Conservation (phyloP, 805 yeast genomes). For the Phaffomyces antillensis region DNA sequence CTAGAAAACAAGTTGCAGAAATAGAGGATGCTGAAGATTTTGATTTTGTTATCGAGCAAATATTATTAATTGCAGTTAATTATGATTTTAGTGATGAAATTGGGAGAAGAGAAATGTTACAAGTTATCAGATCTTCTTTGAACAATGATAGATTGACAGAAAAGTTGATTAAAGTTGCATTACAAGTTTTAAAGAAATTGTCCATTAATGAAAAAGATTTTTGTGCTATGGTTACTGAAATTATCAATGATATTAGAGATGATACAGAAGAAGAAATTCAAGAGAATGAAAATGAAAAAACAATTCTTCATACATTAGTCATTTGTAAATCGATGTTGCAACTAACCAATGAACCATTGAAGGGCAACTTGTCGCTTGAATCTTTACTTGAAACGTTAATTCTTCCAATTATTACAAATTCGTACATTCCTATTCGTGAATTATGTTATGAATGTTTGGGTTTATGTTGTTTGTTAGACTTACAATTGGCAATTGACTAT, state of each 20-base stretch:
- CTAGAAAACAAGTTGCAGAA: slow-evolving; percentile 28
- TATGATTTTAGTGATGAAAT: slow-evolving; percentile 88
- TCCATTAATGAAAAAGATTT: slow-evolving; percentile 82
- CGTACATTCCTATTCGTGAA: slow-evolving; percentile 45
- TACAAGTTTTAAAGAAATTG: slow-evolving; percentile 59
- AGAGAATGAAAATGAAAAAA: slow-evolving; percentile 31
- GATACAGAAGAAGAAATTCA: slow-evolving; percentile 24
- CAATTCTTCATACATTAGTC: slow-evolving; percentile 54
- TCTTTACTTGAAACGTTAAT: slow-evolving; percentile 73
- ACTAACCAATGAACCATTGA: slow-evolving; percentile 55
- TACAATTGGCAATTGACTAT: slow-evolving; percentile 56
- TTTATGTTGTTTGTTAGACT: slow-evolving; percentile 67
- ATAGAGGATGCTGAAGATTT: slow-evolving; percentile 45
- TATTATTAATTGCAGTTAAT: slow-evolving; percentile 55
- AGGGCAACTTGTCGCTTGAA: slow-evolving; percentile 55
- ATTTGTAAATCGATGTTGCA: slow-evolving; percentile 67
- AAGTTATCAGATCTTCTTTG: slow-evolving; percentile 50
- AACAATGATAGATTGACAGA: slow-evolving; percentile 52
- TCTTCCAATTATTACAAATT: slow-evolving; percentile 66
- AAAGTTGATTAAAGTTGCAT: slow-evolving; percentile 43
- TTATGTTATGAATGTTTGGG: slow-evolving; percentile 75
- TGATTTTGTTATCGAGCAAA: slow-evolving; percentile 70
- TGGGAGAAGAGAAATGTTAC: slow-evolving; percentile 74
- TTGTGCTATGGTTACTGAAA: slow-evolving; percentile 75
- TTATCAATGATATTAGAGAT: slow-evolving; percentile 74